These are phyloP conservation scores for Brassica juncea DNA, from an alignment of 345 rosid genomes.

Conservation along the genomic window DNA sequence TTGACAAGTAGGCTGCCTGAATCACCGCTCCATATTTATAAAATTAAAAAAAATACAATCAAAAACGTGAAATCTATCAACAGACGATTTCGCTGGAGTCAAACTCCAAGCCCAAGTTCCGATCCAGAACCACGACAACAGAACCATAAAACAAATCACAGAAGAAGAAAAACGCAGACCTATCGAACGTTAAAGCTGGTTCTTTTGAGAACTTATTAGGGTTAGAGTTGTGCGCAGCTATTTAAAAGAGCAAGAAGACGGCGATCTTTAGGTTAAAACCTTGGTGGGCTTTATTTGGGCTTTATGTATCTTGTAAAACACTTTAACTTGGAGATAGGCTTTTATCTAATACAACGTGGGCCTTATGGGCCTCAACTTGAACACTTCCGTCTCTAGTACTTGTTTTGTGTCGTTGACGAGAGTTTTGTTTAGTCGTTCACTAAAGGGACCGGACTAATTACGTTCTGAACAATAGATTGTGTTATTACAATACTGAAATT, in stretches of 20 bases:
- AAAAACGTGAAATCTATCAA: constrained; percentile 2
- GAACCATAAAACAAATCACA: background rate
- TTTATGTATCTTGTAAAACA: background rate
- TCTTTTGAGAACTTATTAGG: background rate
- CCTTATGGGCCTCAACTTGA: background rate
- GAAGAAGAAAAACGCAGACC: background rate
- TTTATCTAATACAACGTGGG: background rate
- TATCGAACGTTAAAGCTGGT: background rate
- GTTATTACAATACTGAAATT: background rate
- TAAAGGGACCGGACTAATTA: background rate
- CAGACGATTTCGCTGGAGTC: constrained; percentile 32
- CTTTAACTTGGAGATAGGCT: background rate
- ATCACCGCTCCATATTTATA: constrained; percentile 54
- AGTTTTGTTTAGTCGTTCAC: background rate
- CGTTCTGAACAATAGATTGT: background rate
- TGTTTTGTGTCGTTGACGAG: background rate
- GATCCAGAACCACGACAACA: background rate
- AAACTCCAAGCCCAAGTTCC: constrained; percentile 40
- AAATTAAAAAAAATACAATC: background rate
- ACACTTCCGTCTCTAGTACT: background rate
- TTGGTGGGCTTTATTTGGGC: background rate
- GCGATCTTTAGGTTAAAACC: constrained; percentile 24
- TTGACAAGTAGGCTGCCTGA: constrained; percentile 81
- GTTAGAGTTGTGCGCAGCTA: background rate
- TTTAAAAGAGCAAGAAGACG: constrained; percentile 19